Base-by-base conservation (phyloP, 192 early-diverging fungal genomes). In the Dispira simplex region DNA sequence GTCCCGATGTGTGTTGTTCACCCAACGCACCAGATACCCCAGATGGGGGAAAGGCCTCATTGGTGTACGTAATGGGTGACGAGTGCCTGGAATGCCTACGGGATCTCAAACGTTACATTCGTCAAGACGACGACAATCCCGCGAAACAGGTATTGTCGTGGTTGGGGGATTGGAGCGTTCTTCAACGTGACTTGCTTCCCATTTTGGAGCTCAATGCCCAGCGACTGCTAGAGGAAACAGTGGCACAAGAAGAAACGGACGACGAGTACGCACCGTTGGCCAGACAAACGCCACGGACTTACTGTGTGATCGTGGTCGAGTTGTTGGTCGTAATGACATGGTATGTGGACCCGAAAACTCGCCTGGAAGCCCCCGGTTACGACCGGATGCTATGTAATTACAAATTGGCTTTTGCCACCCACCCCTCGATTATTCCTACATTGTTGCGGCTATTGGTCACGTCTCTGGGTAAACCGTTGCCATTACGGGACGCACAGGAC, bases 271-370 rank as follows among this genome's bases (percentile, higher is more conserved):
- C 48, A 21, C 9, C 16, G 48, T 9, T 4, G 4, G 16, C 16
- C 21, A 20, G 3, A 4, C 48, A 49, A 20, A 16, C 3, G 48
- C 16, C 21, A 21, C 18, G 18, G 8, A 21, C 48, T 47, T 64
- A 53, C 46, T 63, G 68, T 25, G 70, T 74, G 46, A 66, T 63
- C 62, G 69, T 71, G 82, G 85, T 90, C 11, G 90, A 97, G 68
- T 64, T 97, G 43, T 75, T 97, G 46, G 90, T 92, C 32, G 89
- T 90, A 0, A 73, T 94, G 76, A 97, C 93, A 0, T 93, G 90
- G 93, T 85, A 86, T 57, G 70, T 89, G 52, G 80, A 81, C 51
- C 69, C 76, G 25, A 75, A 78, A 39, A 71, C 74, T 0, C 60
- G 65, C 1, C 68, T 76, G 20, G 64, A 66, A 12, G 59, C 76